phyloP scores from a whole-genome alignment of 2,329 filamentous ascomycete species.

The Talaromyces sp. region DNA sequence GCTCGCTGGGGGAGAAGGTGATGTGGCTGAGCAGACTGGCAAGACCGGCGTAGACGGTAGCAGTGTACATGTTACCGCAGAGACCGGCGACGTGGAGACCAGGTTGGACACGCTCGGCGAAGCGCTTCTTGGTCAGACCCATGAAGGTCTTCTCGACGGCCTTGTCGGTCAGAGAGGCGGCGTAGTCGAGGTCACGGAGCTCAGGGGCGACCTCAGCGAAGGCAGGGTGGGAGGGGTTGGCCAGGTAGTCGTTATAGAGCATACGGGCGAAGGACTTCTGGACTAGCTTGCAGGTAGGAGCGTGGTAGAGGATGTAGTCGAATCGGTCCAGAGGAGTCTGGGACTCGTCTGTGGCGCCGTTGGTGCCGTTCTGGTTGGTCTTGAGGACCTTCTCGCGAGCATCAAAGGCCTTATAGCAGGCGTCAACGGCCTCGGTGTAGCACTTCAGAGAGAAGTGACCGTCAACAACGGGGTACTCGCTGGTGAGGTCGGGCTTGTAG shows the following conservation, averaged over 20 bases:
- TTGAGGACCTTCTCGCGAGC: constrained; percentile 68
- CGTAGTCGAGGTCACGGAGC: constrained; percentile 76
- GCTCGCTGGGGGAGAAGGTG: constrained; percentile 63
- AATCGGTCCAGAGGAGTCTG: constrained; percentile 76
- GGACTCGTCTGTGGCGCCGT: constrained; percentile 49
- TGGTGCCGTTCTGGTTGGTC: constrained; percentile 51
- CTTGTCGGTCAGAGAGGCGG: constrained; percentile 79
- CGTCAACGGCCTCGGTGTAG: constrained; percentile 79
- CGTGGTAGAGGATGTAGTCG: constrained; percentile 81
- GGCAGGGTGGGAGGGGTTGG: constrained; percentile 65
- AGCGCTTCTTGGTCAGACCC: constrained; percentile 79
- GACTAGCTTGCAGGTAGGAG: constrained; percentile 85
- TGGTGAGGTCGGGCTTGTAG: constrained; percentile 86
- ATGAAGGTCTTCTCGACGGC: constrained; percentile 85
- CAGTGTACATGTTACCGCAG: constrained; percentile 68
- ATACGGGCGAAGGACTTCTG: constrained; percentile 82
- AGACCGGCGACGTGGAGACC: constrained; percentile 75
- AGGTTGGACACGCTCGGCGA: constrained; percentile 74
- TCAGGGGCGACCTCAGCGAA: constrained; percentile 78
- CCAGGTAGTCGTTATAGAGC: constrained; percentile 82
- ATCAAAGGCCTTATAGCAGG: constrained; percentile 79
- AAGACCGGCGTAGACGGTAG: constrained; percentile 61
- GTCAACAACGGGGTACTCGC: constrained; percentile 84
- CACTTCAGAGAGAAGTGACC: constrained; percentile 81
- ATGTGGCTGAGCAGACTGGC: constrained; percentile 65